Base-by-base conservation (phyloP, 805 yeast species). In the Saccharomycopsis guyanensis region DNA sequence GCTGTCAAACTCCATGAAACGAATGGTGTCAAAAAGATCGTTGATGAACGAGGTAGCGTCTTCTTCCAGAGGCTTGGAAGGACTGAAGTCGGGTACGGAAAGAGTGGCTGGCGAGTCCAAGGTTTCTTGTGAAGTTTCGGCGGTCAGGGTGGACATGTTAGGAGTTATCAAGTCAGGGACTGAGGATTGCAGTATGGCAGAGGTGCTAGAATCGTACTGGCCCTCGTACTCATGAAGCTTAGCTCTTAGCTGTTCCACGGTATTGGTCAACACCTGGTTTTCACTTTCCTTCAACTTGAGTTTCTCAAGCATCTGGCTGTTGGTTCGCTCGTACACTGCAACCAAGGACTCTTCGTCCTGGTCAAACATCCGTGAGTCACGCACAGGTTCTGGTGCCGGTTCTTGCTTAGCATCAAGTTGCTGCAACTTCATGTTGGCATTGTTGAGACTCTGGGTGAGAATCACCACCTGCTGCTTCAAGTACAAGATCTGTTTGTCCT, bases 281-380 rank as follows among this genome's bases (percentile, higher is more conserved):
- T 50, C 53, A 5, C 42, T 33, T 25, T 50, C 53, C 18, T 34
- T 43, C 12, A 50, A 15, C 39, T 50, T 50, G n/a, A 50, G 31
- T 25, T 50, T 50, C 27, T 50, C 53, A 24, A 50, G 42, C 24
- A 50, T 43, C 24, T 50, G 53, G 15, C 23, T 29, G 24, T 50
- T 50, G 8, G 48, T 35, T 15, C 42, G 40, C 25, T 50, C 53
- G 29, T 50, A 50, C 12, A 45, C 44, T 12, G 24, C 23, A 3
- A 43, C 18, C 16, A 50, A 31, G 22, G 38, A 25, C 13, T 39
- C 37, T 27, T 23, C 18, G 34, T 33, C 37, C 13, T 27, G 32
- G 6, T 33, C 37, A 7, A 33, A 15, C 18, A 33, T 33, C 29
- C 6, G 10, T 7, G 29, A 25, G 29, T 25, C 29, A 10, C 29